Percentiles rank a stretch among this genome's conserved stretches.
Evolutionary conservation across 495 filamentous ascomycete species (phyloP).

Genomic region (Hyaloscypha variabilis): DNA sequence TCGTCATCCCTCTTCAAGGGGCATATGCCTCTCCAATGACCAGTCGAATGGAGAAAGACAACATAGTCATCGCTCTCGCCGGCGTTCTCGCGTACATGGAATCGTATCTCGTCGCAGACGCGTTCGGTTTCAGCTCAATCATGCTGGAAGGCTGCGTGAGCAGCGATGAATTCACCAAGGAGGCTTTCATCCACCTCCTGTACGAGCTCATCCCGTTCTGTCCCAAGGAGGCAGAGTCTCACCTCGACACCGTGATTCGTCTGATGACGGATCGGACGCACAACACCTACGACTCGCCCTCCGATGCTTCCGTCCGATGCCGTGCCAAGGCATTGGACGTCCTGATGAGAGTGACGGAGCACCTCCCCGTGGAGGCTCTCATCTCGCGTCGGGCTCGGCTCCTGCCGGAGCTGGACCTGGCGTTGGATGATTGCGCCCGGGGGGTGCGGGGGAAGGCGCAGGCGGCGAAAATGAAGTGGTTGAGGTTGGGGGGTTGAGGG

Average conservation of each 20-base stretch:
- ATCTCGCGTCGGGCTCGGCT: not conserved
- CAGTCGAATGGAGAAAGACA: conserved; percentile 19
- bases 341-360: conserved; percentile 12
- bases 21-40: not conserved
- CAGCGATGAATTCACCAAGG: conserved; percentile 22
- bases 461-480: conserved; percentile 2
- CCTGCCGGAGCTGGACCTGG: conserved; percentile 7
- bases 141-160: conserved; percentile 22
- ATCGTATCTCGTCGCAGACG: not conserved
- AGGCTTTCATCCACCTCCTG: conserved; percentile 17
- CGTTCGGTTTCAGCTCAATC: conserved; percentile 18
- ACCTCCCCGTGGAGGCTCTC: not conserved
- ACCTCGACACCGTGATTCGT: conserved; percentile 28
- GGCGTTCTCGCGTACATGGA: conserved; percentile 24
- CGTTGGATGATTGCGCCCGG: conserved; percentile 5
- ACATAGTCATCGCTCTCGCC: conserved; percentile 29
- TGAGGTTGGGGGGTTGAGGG: not conserved
- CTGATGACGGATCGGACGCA: conserved; percentile 25
- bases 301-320: conserved; percentile 16
- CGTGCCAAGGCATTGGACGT: conserved; percentile 28
- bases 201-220: conserved; percentile 5
- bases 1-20: not conserved
- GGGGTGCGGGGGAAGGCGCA: conserved; percentile 8
- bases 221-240: conserved; percentile 8
- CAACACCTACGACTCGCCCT: conserved; percentile 22